Evolutionary conservation across 345 rosid species (phyloP), one percentile per base, ranked within the genome.

Genomic region (Citrus sp.): DNA sequence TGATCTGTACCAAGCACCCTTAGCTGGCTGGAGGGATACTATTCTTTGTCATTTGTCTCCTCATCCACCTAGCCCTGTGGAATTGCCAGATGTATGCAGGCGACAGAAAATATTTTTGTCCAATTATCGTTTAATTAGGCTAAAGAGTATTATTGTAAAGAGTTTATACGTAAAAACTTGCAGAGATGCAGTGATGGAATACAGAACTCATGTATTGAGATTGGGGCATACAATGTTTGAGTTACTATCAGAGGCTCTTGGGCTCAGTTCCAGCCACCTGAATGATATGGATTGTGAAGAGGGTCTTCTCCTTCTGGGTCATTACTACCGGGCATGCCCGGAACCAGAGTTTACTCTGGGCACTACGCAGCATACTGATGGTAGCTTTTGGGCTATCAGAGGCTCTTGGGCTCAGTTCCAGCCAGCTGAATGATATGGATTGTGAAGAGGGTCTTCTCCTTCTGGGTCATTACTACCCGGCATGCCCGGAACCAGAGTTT

Each of bases 321-420:
- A 85, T 79, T 87, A 85, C 66, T 84, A 82, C n/a, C 87, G 84
- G 3, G 56, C 86, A 30, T 87, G 87, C 22, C 86, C 88, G 9
- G 77, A 87, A 63, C 87, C 90, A 16, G 82, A 84, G 46, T 19
- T 73, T 27, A 85, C 88, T 18, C 34, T 82, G 4, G 90, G 86
- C 8, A 25, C 51, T 10, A 51, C 58, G 54, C 72, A 71, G 10
- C 88, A 87, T 40, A 60, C 86, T 9, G 90, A 84, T n/a, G n/a
- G n/a, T n/a, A n/a, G n/a, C n/a, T n/a, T n/a, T n/a, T n/a, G n/a
- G n/a, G n/a, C n/a, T n/a, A n/a, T n/a, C n/a, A n/a, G n/a, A n/a
- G n/a, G n/a, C n/a, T n/a, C n/a, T n/a, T n/a, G n/a, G n/a, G n/a
- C n/a, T n/a, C n/a, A n/a, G n/a, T n/a, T n/a, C n/a, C n/a, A n/a